Base-by-base conservation (phyloP, 306 rosid species). In the Astragalus glycyphyllos region DNA sequence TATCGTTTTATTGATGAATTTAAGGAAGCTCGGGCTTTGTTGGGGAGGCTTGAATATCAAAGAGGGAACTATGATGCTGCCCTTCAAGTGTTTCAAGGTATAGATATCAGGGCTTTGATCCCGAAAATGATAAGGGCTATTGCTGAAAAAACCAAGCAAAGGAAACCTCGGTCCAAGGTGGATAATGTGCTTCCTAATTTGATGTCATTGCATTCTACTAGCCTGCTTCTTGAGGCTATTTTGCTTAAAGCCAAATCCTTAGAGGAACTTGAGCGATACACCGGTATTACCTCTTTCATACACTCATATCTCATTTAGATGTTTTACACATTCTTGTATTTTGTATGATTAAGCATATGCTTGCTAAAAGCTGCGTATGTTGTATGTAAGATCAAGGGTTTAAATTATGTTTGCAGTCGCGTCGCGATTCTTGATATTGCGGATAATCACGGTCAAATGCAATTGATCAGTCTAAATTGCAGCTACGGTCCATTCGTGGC, bases 21-120 rank as follows among this genome's bases (percentile, higher is more conserved):
- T 38, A 82, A 94, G 97, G 99, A 94, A 84, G 97, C 99, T 26
- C 71, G 99, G 68, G 97, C 99, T 44, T 77, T 94, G 85, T 37
- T 94, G 86, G 99, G 99, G 81, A 91, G 96, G 83, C 96, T 94
- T 61, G 97, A 94, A 68, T 94, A 74, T 81, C 99, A 91, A 56
- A 91, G 95, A 79, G 96, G 96, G 80, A 94, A 91, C 77, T 87
- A 68, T 50, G 97, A 79, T 44, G 96, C 90, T 79, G 92, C 99
- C 38, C 96, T 91, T 60, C 92, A 86, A 76, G 96, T 94, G 50
- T 87, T 94, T 91, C 95, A 87, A 60, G 99, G 99, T 20, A 91
- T 91, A 59, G 99, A 91, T 57, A 82, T 84, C 3, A 84, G 29
- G 70, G 64, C 77, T 56, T 83, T 94, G 74, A 74, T 80, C 23